Percentiles rank a stretch among this genome's conserved stretches.
Evolutionary conservation across 148 eudicot species (phyloP).

Genomic region (Oxyria digyna): DNA sequence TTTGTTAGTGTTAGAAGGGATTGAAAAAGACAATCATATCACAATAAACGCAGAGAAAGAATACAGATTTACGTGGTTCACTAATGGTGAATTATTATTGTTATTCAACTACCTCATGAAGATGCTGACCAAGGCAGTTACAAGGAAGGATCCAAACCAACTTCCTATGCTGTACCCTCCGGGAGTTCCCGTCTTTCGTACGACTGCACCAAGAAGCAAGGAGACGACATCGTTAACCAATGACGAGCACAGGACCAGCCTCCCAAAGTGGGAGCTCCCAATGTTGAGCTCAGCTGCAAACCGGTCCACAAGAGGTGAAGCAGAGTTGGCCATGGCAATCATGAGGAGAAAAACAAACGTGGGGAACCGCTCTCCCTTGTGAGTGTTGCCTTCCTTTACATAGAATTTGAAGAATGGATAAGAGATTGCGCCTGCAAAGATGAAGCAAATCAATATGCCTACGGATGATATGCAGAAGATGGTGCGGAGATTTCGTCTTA

Average conservation of each 20-base stretch:
- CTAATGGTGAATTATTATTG: no score
- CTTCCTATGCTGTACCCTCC: slow-evolving; percentile 8
- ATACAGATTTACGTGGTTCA: no score
- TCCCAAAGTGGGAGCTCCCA: slow-evolving; percentile 57
- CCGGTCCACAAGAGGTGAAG: slow-evolving; percentile 67
- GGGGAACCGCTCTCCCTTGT: slow-evolving; percentile 5
- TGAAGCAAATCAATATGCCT: slow-evolving; percentile 34
- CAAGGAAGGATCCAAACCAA: slow-evolving; percentile 33
- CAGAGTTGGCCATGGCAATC: slow-evolving; percentile 44
- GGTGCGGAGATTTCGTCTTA: slow-evolving; percentile 44
- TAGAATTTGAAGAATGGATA: slow-evolving; percentile 23
- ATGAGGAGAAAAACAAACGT: slow-evolving; percentile 27
- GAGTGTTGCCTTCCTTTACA: neutral
- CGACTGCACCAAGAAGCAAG: slow-evolving; percentile 24
- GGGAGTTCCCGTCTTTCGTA: slow-evolving; percentile 20
- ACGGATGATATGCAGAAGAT: slow-evolving; percentile 37
- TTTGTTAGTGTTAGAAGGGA: no score
- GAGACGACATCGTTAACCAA: slow-evolving; percentile 39
- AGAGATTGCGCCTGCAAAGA: slow-evolving; percentile 45
- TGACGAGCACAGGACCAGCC: slow-evolving; percentile 54
- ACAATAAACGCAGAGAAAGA: no score
- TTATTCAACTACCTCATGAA: slow-evolving; percentile 23
- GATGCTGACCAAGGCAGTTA: slow-evolving; percentile 32
- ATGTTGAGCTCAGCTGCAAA: slow-evolving; percentile 57
- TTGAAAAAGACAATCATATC: no score